A percentile compares a stretch with the other conserved stretches of the same genome.
Evolutionary conservation across 2,329 filamentous ascomycete genomes (phyloP).

Genomic region (Colletotrichum magnum): DNA sequence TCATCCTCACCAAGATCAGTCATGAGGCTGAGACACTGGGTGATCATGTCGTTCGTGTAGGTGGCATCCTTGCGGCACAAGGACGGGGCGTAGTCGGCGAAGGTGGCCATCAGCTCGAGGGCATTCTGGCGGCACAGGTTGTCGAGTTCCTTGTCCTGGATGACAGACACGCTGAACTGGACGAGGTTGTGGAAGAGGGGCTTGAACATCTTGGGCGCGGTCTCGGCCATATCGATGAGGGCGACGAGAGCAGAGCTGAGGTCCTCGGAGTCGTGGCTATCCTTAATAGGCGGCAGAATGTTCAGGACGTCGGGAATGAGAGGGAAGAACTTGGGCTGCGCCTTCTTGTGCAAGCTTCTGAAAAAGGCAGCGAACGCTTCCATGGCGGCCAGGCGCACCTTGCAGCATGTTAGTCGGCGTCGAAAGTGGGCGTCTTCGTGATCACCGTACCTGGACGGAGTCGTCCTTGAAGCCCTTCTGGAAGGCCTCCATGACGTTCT

Average conservation of each 20-base stretch:
- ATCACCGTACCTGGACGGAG: conserved; percentile 74
- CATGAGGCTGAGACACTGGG: conserved; percentile 97
- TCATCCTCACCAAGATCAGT: conserved; percentile 96
- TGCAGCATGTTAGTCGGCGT: conserved; percentile 6
- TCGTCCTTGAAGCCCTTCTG: conserved; percentile 93
- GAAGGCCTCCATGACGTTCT: conserved; percentile 90
- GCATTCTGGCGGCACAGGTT: conserved; percentile 95
- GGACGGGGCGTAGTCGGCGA: conserved; percentile 92
- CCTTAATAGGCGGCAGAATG: conserved; percentile 93
- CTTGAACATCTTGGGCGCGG: conserved; percentile 98
- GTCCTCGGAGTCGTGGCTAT: conserved; percentile 89
- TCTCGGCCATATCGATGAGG: conserved; percentile 93
- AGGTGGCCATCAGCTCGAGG: conserved; percentile 96
- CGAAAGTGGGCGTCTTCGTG: neutral
- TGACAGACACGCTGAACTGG: conserved; percentile 91
- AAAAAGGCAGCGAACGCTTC: conserved; percentile 98
- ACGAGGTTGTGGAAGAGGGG: conserved; percentile 93
- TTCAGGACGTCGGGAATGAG: conserved; percentile 94
- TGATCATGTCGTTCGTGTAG: conserved; percentile 97
- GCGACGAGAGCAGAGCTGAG: conserved; percentile 91
- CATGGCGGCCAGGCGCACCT: conserved; percentile 94
- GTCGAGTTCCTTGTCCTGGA: conserved; percentile 94
- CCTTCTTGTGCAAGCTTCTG: conserved; percentile 88
- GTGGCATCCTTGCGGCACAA: conserved; percentile 96
- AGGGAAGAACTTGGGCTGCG: conserved; percentile 87